Evolutionary conservation across 1,284 basidiomycete genomes (phyloP).

Genomic region (Puccinia sorghi): DNA sequence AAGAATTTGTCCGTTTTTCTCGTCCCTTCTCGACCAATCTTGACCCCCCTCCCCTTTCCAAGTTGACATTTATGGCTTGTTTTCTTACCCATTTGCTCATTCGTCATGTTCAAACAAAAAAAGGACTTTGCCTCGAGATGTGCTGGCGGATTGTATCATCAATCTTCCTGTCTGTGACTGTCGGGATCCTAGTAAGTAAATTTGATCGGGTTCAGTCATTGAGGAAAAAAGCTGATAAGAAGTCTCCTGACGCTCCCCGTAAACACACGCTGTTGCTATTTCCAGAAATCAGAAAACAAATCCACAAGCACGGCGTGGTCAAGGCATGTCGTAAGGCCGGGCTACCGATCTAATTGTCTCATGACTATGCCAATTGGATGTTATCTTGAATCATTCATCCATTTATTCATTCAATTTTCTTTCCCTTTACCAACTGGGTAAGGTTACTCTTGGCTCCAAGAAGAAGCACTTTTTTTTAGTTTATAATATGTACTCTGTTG

Average conservation of each 20-base stretch:
- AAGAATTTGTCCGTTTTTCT: constrained; percentile 19
- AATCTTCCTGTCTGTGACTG: constrained; percentile 50
- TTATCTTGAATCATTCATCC: neutral
- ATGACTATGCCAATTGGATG: neutral
- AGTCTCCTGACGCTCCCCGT: neutral
- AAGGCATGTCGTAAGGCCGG: constrained; percentile 40
- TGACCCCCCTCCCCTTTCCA: neutral
- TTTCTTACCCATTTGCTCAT: neutral
- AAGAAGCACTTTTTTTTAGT: too few relatives aligned
- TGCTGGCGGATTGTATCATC: constrained; percentile 45
- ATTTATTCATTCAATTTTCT: neutral
- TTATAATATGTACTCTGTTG: too few relatives aligned
- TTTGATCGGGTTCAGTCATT: neutral
- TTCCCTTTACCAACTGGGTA: too few relatives aligned
- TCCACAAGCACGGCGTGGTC: constrained; percentile 34
- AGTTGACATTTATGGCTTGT: neutral
- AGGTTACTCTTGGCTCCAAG: too few relatives aligned
- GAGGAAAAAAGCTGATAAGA: neutral
- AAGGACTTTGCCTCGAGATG: constrained; percentile 46
- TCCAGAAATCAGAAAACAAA: constrained; percentile 32
- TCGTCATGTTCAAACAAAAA: constrained; percentile 13
- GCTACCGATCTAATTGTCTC: constrained; percentile 25
- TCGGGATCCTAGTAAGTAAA: constrained; percentile 43
- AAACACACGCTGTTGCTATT: neutral
- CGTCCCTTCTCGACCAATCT: neutral